Percentiles rank a stretch among this genome's conserved stretches.
Conservation (phyloP, 1,284 basidiomycete genomes). For the Phylloboletellus chloephorus region DNA sequence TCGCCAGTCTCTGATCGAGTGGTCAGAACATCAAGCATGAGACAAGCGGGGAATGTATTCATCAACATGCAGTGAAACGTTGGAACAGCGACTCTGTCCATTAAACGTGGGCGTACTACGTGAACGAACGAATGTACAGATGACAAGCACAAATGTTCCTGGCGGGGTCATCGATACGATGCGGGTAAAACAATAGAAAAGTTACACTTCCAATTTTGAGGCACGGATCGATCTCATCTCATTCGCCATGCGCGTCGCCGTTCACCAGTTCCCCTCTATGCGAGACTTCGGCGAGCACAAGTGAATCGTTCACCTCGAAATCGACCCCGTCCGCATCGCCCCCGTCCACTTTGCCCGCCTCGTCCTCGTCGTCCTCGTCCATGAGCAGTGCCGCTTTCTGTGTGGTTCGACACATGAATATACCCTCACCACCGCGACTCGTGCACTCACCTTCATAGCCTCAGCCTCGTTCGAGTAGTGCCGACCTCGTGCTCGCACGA, state of each 20-base stretch:
- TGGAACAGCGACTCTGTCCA: no score
- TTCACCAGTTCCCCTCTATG: conserved; percentile 25
- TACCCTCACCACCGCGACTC: conserved; percentile 2
- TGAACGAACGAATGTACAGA: conserved; percentile 4
- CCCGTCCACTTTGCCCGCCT: conserved; percentile 25
- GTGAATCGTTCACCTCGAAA: conserved; percentile 10
- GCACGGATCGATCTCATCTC: conserved; percentile 2
- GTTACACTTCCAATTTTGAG: no score
- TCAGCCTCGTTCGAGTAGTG: conserved; percentile 92
- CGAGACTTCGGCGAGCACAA: not conserved
- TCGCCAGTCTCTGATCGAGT: no score
- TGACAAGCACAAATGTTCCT: not conserved
- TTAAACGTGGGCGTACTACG: conserved; percentile 1
- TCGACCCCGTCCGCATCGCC: not conserved
- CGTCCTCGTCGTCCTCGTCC: conserved; percentile 66
- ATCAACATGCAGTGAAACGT: no score
- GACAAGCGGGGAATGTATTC: no score
- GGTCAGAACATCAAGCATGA: no score
- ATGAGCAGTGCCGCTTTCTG: conserved; percentile 63
- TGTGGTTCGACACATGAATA: conserved; percentile 4
- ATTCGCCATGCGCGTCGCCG: conserved; percentile 31
- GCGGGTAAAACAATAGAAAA: not conserved
- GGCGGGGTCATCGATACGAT: not conserved
- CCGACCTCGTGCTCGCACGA: conserved; percentile 73
- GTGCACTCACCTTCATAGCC: conserved; percentile 72